phyloP scores from a whole-genome alignment of 352 stramenopile genomes.

The Globisporangium splendens region DNA sequence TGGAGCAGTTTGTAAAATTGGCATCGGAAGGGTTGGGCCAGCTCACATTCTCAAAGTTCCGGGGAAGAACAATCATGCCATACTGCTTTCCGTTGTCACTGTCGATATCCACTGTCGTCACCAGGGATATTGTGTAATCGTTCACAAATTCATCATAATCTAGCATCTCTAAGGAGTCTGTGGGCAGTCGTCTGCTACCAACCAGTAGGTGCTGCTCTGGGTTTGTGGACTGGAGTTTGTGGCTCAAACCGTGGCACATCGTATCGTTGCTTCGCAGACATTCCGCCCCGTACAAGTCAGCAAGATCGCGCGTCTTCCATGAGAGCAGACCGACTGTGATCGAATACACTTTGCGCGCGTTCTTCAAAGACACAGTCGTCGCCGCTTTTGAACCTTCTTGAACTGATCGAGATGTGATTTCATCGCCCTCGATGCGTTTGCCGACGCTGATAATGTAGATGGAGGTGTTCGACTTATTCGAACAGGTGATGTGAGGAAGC shows the following conservation, averaged over 20 bases:
- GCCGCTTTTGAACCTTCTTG: neutral
- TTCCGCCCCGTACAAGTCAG: neutral
- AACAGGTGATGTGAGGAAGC: too few species aligned
- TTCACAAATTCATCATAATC: too few species aligned
- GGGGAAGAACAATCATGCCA: neutral
- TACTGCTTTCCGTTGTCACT: neutral
- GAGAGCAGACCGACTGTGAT: slow-evolving; percentile 7
- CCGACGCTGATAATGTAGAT: slow-evolving; percentile 7
- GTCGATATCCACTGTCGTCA: neutral
- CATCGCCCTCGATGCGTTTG: slow-evolving; percentile 7
- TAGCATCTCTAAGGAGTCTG: too few species aligned
- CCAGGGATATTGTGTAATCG: too few species aligned
- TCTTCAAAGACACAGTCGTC: slow-evolving; percentile 4
- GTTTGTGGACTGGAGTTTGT: neutral
- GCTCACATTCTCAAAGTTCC: neutral
- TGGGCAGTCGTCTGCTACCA: neutral
- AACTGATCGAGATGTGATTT: neutral
- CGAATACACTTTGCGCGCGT: slow-evolving; percentile 11
- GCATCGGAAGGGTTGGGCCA: neutral
- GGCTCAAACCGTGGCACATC: neutral
- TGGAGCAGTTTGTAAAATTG: neutral
- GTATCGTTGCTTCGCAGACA: neutral
- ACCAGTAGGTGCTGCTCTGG: neutral
- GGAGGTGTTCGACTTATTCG: neutral
- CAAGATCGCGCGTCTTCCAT: neutral